A percentile compares a stretch with the other conserved stretches of the same genome.
Conservation (phyloP, 2,329 filamentous ascomycete species). For the Huntiella moniliformis region DNA sequence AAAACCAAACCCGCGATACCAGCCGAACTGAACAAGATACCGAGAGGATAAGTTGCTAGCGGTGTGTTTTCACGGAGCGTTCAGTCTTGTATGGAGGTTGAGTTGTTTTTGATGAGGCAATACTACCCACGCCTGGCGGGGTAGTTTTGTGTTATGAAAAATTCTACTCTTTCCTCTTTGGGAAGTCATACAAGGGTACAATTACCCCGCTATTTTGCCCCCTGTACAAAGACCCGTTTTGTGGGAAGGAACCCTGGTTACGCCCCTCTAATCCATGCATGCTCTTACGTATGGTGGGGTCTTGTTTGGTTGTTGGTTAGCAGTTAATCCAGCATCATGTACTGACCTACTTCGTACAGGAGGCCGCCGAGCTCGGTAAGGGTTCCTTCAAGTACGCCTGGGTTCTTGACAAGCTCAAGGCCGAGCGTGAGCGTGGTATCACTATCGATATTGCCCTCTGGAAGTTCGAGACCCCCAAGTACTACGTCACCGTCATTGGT, state of each 20-base stretch:
- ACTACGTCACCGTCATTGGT: constrained; percentile 96
- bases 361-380: constrained; percentile 98
- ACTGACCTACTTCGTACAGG: constrained; percentile 32
- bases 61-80: no score
- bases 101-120: background rate
- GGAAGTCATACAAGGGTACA: constrained; percentile 13
- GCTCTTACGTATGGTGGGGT: background rate
- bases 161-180: constrained; percentile 12
- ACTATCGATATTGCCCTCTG: constrained; percentile 99
- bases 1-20: background rate
- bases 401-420: constrained; percentile 99
- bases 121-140: background rate
- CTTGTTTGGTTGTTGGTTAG: background rate
- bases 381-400: constrained; percentile 99
- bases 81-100: constrained; percentile 13
- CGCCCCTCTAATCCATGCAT: background rate
- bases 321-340: constrained; percentile 6
- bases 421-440: constrained; percentile 99
- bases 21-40: no score
- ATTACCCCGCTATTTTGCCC: background rate
- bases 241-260: background rate
- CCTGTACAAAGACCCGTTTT: background rate
- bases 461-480: constrained; percentile 99
- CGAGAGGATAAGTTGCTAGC: no score
- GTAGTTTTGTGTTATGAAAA: background rate